A percentile compares a stretch with the other conserved stretches of the same genome.
phyloP scores from a whole-genome alignment of 1,139 yeast genomes.

The Sugiyamaella sp. region DNA sequence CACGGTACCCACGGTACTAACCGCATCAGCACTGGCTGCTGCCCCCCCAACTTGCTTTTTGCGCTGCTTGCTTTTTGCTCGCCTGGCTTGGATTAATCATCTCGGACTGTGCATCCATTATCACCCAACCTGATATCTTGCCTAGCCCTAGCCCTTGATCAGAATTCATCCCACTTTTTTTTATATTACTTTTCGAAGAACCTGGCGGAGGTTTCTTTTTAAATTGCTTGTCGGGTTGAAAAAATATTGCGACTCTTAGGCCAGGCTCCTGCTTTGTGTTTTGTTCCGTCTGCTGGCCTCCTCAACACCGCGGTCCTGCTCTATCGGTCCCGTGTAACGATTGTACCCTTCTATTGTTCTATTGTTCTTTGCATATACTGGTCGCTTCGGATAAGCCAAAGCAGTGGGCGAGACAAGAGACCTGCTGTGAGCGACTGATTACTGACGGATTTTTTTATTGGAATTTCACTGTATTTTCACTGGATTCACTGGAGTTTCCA shows the following conservation, averaged over 20 bases:
- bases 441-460: too few relatives aligned
- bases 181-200: background rate
- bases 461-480: too few relatives aligned
- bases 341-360: background rate
- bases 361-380: background rate
- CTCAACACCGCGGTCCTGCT: too few relatives aligned
- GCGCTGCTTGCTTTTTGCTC: background rate
- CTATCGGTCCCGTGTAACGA: too few relatives aligned
- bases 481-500: too few relatives aligned
- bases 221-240: background rate
- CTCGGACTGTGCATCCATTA: constrained; percentile 3
- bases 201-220: background rate
- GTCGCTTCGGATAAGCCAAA: too few relatives aligned
- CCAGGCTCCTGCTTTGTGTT: background rate
- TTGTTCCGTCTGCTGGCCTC: too few relatives aligned
- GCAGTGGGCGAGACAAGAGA: too few relatives aligned
- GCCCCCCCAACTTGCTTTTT: background rate
- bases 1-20: too few relatives aligned
- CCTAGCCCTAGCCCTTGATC: background rate
- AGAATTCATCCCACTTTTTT: background rate
- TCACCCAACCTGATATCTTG: constrained; percentile 1
- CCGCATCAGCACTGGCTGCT: background rate
- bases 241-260: background rate
- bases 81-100: background rate
- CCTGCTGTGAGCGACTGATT: too few relatives aligned